Percentiles rank a stretch among this genome's conserved stretches.
These are phyloP conservation scores for Chalaropsis thielavioides DNA, from an alignment of 2,329 filamentous ascomycete species.

Conservation along the genomic window DNA sequence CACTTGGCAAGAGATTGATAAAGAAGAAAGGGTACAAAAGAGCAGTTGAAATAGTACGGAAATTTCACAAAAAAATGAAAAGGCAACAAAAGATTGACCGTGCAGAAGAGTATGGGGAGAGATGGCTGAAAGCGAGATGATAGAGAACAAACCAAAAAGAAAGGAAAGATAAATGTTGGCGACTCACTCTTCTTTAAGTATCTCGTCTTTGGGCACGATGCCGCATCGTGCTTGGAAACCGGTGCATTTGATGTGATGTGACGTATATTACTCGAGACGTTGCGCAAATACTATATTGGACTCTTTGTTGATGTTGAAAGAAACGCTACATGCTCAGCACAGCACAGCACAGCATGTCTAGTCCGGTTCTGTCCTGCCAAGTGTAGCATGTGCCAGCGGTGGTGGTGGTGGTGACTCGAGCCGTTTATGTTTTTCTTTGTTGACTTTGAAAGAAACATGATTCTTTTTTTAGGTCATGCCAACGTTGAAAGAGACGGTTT, in stretches of 20 bases:
- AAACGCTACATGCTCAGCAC: background rate
- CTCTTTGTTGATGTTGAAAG: background rate
- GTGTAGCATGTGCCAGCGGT: background rate
- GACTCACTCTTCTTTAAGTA: background rate
- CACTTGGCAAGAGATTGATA: too few relatives aligned
- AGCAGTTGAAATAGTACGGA: too few relatives aligned
- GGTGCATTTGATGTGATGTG: background rate
- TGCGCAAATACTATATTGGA: background rate
- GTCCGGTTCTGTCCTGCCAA: too few relatives aligned
- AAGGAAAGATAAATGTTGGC: background rate
- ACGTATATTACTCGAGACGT: background rate
- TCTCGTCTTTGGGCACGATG: background rate
- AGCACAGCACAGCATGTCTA: background rate
- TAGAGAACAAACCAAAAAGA: background rate
- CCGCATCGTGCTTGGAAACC: background rate
- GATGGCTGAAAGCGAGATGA: background rate
- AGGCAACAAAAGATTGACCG: background rate
- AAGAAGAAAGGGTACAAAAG: too few relatives aligned
- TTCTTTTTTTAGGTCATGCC: background rate
- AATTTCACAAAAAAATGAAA: background rate
- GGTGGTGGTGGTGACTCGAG: background rate
- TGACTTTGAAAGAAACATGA: background rate
- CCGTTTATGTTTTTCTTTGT: background rate
- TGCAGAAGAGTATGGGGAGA: background rate
- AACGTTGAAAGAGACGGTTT: background rate